Base-by-base conservation (phyloP, 139 green algal species). In the Chlorella sp. region DNA sequence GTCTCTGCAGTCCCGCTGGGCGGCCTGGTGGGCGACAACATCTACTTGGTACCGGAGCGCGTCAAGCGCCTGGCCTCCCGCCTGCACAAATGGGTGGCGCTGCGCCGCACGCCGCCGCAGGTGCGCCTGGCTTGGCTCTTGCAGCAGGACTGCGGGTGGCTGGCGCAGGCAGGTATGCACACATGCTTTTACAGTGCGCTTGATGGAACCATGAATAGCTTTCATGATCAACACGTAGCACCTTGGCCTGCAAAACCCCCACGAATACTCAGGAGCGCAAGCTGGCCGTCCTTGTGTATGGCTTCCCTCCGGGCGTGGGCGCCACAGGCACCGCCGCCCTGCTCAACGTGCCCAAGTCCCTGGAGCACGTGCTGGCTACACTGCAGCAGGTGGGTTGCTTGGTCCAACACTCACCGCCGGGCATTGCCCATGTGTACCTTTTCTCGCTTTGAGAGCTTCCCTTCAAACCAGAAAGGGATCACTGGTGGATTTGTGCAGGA, bases 221-320 rank as follows among this genome's bases (percentile, higher is more conserved):
- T n/a, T n/a, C n/a, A n/a, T n/a, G n/a, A n/a, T n/a, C n/a, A n/a
- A n/a, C n/a, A n/a, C n/a, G n/a, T n/a, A n/a, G n/a, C n/a, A n/a
- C n/a, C n/a, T n/a, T n/a, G n/a, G n/a, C n/a, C n/a, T n/a, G n/a
- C n/a, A n/a, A n/a, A n/a, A n/a, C n/a, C n/a, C n/a, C 44, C 44
- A 51, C 44, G 7, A 51, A 6, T 9, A 16, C 44, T 9, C 86
- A 91, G 41, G 92, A 98, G 56, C 88, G 93, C 47, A 93, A 93
- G 78, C 44, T 98, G 38, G 94, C 94, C 0, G 80, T 98, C 3
- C 80, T 98, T 57, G 60, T 98, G 82, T 99, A 99, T 85, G 96
- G 97, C 83, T 99, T 99, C 88, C 97, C 97, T 0, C 97, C 97
- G 0, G 97, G 96, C 0, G 97, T 99, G n/a, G 97, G 97, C 20